phyloP scores from a whole-genome alignment of 345 rosid species.

The Psidium friedrichsthalianum region DNA sequence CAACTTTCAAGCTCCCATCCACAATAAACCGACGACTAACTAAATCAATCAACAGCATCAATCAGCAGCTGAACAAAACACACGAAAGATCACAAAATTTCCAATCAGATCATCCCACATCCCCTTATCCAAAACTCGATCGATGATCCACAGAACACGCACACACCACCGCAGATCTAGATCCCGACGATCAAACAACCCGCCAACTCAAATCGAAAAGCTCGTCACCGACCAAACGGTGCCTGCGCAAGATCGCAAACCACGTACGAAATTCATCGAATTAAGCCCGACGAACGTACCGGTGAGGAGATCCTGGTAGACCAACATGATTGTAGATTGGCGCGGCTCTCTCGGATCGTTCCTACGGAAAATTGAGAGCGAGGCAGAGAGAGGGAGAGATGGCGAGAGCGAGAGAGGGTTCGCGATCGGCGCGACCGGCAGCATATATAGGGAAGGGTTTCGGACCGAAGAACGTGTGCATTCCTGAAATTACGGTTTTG shows the following conservation, averaged over 20 bases:
- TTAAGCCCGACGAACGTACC: constrained; percentile 18
- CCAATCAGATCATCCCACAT: neutral
- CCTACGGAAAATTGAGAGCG: neutral
- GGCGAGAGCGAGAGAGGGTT: constrained; percentile 14
- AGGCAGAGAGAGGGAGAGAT: neutral
- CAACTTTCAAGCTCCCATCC: neutral
- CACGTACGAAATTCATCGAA: neutral
- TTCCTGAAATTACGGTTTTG: neutral
- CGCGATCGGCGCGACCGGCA: accelerated
- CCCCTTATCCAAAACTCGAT: neutral
- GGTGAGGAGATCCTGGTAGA: constrained; percentile 70
- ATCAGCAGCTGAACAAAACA: neutral
- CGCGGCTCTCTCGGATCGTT: constrained; percentile 13
- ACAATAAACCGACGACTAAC: neutral
- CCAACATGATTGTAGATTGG: constrained; percentile 56
- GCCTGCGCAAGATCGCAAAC: neutral
- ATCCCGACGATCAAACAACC: neutral
- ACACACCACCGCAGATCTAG: neutral
- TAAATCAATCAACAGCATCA: neutral
- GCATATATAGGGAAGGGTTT: constrained; percentile 36
- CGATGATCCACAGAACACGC: neutral
- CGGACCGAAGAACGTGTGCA: neutral
- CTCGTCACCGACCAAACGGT: neutral
- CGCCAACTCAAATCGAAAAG: neutral
- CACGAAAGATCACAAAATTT: neutral